Percentiles rank a stretch among this genome's conserved stretches.
Conservation (phyloP, 164 flowering plant species). For the Hamamelis virginiana region DNA sequence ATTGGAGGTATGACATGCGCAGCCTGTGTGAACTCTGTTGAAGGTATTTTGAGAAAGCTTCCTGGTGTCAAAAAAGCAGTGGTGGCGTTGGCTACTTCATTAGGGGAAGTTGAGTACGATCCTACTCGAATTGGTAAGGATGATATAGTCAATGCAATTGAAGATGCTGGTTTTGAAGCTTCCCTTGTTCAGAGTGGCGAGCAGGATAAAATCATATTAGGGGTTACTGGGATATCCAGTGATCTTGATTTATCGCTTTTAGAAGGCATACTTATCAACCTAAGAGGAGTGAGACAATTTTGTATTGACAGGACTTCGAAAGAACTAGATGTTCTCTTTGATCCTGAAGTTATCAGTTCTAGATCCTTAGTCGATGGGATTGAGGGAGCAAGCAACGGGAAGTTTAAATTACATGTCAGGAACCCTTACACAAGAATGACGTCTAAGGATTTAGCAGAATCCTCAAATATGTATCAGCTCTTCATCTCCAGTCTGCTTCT, state of each 20-base stretch:
- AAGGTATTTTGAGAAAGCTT: conserved; percentile 74
- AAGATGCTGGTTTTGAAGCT: conserved; percentile 96
- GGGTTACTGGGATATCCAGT: conserved; percentile 54
- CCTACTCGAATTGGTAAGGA: conserved; percentile 70
- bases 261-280: conserved; percentile 53
- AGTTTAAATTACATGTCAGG: conserved; percentile 53
- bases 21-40: conserved; percentile 93
- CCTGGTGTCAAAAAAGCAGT: conserved; percentile 90
- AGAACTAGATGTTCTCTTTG: conserved; percentile 73
- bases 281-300: conserved; percentile 77
- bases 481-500: conserved; percentile 76
- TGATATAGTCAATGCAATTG: conserved; percentile 81
- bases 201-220: conserved; percentile 67
- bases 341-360: conserved; percentile 73
- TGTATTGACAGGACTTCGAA: conserved; percentile 39
- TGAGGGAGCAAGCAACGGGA: conserved; percentile 61
- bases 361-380: conserved; percentile 78
- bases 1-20: conserved; percentile 99
- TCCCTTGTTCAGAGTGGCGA: conserved; percentile 79
- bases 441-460: conserved; percentile 64
- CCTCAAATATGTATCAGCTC: conserved; percentile 77
- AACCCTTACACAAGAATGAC: conserved; percentile 75
- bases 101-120: conserved; percentile 94
- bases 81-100: conserved; percentile 86
- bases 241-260: conserved; percentile 64